Evolutionary conservation across 139 green algal genomes (phyloP).

Genomic region (Volvox reticuliferus): DNA sequence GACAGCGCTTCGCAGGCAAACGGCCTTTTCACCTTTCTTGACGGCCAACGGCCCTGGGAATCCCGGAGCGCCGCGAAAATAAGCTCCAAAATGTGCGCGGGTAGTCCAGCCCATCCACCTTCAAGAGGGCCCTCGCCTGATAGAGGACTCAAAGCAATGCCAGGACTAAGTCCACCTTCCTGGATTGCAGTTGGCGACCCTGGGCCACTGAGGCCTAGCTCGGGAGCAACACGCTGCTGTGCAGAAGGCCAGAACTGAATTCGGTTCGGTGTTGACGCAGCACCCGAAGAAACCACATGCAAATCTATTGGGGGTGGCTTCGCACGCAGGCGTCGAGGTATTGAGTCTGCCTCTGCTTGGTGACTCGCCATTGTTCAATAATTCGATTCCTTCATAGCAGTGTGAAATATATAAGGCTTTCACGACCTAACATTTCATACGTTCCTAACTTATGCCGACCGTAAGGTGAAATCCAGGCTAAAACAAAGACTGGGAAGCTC

Average conservation of each 20-base stretch:
- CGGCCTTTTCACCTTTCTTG: not conserved
- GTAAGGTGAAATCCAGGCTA: no score
- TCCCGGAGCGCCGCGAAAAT: not conserved
- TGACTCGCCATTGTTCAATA: no score
- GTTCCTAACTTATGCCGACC: no score
- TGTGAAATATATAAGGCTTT: no score
- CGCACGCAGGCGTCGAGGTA: not conserved
- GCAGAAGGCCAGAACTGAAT: not conserved
- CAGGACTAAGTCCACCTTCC: not conserved
- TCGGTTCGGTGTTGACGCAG: not conserved
- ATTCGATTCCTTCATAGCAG: no score
- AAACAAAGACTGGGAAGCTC: no score
- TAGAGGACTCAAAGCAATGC: not conserved
- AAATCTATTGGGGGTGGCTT: slow-evolving; percentile 12
- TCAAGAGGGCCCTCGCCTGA: not conserved
- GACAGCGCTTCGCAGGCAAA: not conserved
- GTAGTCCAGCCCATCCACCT: not conserved
- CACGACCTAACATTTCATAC: no score
- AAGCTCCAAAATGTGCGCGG: slow-evolving; percentile 11
- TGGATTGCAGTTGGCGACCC: not conserved
- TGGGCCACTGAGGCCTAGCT: not conserved
- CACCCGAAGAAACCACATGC: not conserved
- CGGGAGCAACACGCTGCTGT: not conserved
- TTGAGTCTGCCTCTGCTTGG: not conserved
- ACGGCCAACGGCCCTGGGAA: not conserved